A percentile compares a stretch with the other conserved stretches of the same genome.
Evolutionary conservation across 345 rosid genomes (phyloP).

Genomic region (Syzygium aromaticum): DNA sequence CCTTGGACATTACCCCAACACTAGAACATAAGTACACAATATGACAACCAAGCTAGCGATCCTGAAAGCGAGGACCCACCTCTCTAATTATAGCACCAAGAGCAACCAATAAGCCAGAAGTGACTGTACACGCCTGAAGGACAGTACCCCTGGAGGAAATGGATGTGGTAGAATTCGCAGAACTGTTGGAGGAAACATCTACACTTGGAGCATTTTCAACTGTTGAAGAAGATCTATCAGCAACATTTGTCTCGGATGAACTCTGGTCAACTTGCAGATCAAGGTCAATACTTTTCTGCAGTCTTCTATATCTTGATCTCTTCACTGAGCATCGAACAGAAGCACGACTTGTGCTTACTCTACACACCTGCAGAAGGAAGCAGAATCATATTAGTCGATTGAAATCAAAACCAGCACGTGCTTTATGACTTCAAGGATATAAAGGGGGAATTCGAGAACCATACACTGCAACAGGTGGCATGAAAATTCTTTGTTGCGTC

Average conservation of each 20-base stretch:
- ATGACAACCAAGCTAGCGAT: not conserved
- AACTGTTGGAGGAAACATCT: not conserved
- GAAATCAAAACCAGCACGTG: not conserved
- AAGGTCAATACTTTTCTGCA: not conserved
- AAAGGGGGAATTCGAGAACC: not conserved
- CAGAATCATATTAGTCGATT: not conserved
- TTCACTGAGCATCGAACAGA: constrained; percentile 43
- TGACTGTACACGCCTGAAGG: constrained; percentile 65
- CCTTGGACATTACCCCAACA: not conserved
- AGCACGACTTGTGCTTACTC: not conserved
- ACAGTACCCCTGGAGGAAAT: constrained; percentile 57
- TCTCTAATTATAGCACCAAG: constrained; percentile 57
- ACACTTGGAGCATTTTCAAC: constrained; percentile 14
- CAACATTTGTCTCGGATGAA: constrained; percentile 4
- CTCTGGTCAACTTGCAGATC: constrained; percentile 1
- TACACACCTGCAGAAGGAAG: not conserved
- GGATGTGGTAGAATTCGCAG: not conserved
- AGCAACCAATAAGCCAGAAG: constrained; percentile 69
- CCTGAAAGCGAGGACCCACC: constrained; percentile 19
- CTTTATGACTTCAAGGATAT: not conserved
- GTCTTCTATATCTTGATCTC: constrained; percentile 18
- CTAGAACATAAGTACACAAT: not conserved
- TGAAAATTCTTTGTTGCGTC: not conserved
- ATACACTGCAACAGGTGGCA: not conserved
- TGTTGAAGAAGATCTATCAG: constrained; percentile 14